Conservation (phyloP, 768 basidiomycete genomes). For the Rhodosporidiobolus odoratus region DNA sequence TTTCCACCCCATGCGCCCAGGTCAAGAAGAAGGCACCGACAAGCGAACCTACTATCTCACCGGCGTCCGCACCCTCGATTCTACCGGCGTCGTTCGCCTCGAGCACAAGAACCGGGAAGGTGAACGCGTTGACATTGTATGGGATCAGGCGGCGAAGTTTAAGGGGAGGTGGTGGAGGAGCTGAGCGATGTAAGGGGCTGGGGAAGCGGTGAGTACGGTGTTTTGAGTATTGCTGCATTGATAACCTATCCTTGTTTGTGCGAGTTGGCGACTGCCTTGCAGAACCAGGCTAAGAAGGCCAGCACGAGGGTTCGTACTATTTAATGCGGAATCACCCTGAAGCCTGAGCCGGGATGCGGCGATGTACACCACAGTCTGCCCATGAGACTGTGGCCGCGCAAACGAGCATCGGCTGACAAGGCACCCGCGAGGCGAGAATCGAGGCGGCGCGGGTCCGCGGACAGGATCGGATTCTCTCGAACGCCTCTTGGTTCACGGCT, state of each 20-base stretch:
- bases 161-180: slow-evolving; percentile 2
- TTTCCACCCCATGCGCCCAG: slow-evolving; percentile 34
- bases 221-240: background rate
- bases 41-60: slow-evolving; percentile 38
- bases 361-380: too few species aligned
- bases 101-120: slow-evolving; percentile 39
- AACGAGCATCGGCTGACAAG: too few species aligned
- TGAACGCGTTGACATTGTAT: slow-evolving; percentile 34
- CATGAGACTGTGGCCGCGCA: too few species aligned
- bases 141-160: slow-evolving; percentile 22
- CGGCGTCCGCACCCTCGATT: slow-evolving; percentile 20
- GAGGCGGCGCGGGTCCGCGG: too few species aligned
- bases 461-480: too few species aligned
- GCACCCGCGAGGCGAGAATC: too few species aligned
- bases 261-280: too few species aligned
- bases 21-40: slow-evolving; percentile 23
- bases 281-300: too few species aligned
- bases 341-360: too few species aligned
- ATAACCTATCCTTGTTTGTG: background rate
- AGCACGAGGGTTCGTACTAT: too few species aligned
- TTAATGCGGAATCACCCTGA: too few species aligned
- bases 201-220: background rate
- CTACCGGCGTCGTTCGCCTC: slow-evolving; percentile 18
- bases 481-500: too few species aligned
- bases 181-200: background rate